Evolutionary conservation across 352 stramenopile genomes (phyloP).

Genomic region (Pythium phragmiticola): DNA sequence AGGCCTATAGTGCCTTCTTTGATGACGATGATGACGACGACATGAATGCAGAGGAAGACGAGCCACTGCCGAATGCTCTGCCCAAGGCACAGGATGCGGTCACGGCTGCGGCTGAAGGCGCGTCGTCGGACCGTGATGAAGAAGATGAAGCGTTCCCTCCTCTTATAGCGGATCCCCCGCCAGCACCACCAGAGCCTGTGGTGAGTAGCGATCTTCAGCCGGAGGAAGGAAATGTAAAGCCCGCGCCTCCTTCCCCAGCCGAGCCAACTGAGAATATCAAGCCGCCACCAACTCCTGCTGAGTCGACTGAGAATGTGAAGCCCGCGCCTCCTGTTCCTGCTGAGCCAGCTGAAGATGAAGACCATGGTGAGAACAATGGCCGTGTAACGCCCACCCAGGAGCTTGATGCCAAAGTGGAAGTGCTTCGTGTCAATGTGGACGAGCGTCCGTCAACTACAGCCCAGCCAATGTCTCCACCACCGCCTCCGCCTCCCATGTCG

Average conservation of each 20-base stretch:
- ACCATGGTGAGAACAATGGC: constrained; percentile 4
- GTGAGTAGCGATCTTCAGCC: not conserved
- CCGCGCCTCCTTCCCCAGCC: not conserved
- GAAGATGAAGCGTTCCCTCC: constrained; percentile 35
- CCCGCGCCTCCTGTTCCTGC: not conserved
- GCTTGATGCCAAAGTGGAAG: not conserved
- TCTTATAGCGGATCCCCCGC: not conserved
- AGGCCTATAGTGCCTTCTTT: constrained; percentile 76
- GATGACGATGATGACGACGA: constrained; percentile 52
- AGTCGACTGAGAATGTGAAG: not conserved
- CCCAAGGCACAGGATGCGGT: not conserved
- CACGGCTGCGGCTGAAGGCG: not conserved
- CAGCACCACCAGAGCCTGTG: not conserved
- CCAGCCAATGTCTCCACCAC: constrained; percentile 21
- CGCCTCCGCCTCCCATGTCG: constrained; percentile 42
- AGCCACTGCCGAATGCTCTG: constrained; percentile 38
- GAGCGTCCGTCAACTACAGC: not conserved
- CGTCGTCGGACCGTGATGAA: constrained; percentile 25
- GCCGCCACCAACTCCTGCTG: no score
- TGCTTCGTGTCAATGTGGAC: not conserved
- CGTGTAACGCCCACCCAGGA: not conserved
- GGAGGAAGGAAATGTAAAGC: not conserved
- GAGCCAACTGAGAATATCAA: not conserved
- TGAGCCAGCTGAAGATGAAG: not conserved
- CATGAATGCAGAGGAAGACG: constrained; percentile 52